Conservation (phyloP, 257 asterid species). For the Echites panduratus region DNA sequence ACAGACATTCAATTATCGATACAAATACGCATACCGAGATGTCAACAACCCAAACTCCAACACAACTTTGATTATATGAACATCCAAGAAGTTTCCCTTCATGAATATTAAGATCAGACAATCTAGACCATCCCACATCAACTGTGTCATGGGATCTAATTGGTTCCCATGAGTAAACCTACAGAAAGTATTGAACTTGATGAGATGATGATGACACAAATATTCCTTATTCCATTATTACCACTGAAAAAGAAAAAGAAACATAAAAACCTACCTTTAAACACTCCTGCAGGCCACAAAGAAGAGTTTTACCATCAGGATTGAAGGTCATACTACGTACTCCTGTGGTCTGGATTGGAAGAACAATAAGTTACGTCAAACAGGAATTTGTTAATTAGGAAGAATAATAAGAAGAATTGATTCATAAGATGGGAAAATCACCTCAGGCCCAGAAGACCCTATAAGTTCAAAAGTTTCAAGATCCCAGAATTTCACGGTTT, state of each 20-base stretch:
- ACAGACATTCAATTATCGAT: conserved; percentile 11
- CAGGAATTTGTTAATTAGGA: conserved; percentile 21
- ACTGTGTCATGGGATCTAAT: conserved; percentile 84
- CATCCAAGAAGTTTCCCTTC: conserved; percentile 99
- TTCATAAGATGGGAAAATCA: conserved; percentile 16
- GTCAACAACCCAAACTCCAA: conserved; percentile 99
- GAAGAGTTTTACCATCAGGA: conserved; percentile 97
- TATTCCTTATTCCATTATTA: conserved; percentile 11
- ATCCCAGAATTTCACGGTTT: conserved; percentile 97
- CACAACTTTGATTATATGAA: conserved; percentile 97
- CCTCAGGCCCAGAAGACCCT: conserved; percentile 98
- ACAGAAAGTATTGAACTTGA: conserved; percentile 5
- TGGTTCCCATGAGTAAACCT: conserved; percentile 99
- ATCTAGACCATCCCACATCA: conserved; percentile 97
- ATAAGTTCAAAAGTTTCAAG: conserved; percentile 98
- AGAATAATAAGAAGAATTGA: neutral
- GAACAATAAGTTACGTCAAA: conserved; percentile 24
- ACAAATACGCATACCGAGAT: conserved; percentile 55
- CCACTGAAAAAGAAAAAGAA: conserved; percentile 12
- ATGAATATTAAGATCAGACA: conserved; percentile 95
- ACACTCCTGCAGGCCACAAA: conserved; percentile 94
- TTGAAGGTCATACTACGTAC: conserved; percentile 95
- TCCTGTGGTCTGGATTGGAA: conserved; percentile 68
- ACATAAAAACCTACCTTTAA: conserved; percentile 58
- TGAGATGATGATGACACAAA: conserved; percentile 9